Base-by-base conservation (phyloP, 257 asterid genomes). In the Lavandula angustifolia region DNA sequence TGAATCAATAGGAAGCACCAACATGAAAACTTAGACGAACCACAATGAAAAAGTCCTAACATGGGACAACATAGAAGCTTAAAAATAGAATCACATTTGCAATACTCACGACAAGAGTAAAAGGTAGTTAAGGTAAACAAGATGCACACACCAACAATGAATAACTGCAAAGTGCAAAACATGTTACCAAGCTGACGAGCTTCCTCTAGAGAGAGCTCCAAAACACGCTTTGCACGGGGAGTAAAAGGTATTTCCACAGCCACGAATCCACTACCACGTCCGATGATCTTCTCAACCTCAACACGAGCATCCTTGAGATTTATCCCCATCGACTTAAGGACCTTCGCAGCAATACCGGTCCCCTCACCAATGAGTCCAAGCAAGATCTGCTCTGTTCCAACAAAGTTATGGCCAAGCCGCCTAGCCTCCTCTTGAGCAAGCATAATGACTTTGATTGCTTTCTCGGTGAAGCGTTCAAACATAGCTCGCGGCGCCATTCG, bases 391-490 rank as follows among this genome's bases (percentile, higher is more conserved):
- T 91, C 98, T 1, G 98, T 91, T 49, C 98, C 98, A 14, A 91
- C 98, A 54, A 85, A 86, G 70, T 91, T 91, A 66, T 88, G 98
- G 62, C 98, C 98, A 68, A 91, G 94, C 42, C 98, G 73, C 55
- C 98, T 86, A 17, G 98, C 92, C 84, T 91, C 98, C 83, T 91
- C 98, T 75, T 91, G 98, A 9, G 98, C 95, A 74, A 91, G 98
- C 96, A 91, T 91, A 55, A 91, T 86, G 48, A 91, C 98, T 70
- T 91, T 91, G 34, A 91, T 91, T 37, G 98, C 96, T 71, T 91
- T 91, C 68, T 91, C 98, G 0, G 98, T 91, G 77, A 91, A 91
- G 52, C 98, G 95, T 77, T 91, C 98, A 71, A 91, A 91, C 98
- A 91, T 91, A 56, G 96, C 96, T 54, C 81, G 80, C 29, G 95